Conservation (phyloP, 2,329 filamentous ascomycete genomes). For the Pseudogymnoascus sp. region DNA sequence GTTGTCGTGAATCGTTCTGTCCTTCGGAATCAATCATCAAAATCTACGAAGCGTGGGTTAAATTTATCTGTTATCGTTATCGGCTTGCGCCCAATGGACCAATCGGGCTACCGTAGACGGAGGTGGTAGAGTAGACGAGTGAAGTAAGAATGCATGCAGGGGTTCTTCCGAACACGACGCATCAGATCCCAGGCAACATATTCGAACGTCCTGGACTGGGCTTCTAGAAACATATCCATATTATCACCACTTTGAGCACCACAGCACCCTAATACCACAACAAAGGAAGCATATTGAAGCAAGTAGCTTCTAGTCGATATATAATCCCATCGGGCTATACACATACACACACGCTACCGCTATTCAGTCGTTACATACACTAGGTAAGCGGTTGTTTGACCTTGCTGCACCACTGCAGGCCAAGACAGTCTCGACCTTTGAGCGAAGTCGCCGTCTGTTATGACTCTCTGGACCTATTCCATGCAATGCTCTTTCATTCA, state of each 20-base stretch:
- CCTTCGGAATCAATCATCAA: neutral
- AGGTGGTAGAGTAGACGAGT: constrained; percentile 7
- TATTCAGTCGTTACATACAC: constrained; percentile 7
- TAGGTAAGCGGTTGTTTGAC: constrained; percentile 5
- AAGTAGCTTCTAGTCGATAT: neutral
- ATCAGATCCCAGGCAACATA: constrained; percentile 6
- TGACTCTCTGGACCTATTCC: neutral
- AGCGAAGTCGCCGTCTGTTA: neutral
- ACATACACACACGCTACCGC: neutral
- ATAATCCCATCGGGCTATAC: neutral
- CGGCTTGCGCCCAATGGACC: neutral
- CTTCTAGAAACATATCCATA: constrained; percentile 8
- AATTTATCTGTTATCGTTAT: constrained; percentile 8
- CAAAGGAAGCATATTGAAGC: neutral
- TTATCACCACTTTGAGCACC: constrained; percentile 1
- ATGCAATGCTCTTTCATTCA: neutral
- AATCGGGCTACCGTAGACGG: constrained; percentile 2
- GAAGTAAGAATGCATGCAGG: constrained; percentile 3
- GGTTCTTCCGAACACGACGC: constrained; percentile 10
- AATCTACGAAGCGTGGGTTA: constrained; percentile 1
- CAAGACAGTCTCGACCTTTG: constrained; percentile 1
- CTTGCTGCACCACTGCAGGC: neutral
- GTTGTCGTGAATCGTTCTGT: neutral
- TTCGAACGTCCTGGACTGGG: constrained; percentile 1
- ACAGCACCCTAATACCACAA: constrained; percentile 5